Percentiles rank a stretch among this genome's conserved stretches.
Conservation (phyloP, 2,329 filamentous ascomycete species). For the Talaromyces verruculosus region DNA sequence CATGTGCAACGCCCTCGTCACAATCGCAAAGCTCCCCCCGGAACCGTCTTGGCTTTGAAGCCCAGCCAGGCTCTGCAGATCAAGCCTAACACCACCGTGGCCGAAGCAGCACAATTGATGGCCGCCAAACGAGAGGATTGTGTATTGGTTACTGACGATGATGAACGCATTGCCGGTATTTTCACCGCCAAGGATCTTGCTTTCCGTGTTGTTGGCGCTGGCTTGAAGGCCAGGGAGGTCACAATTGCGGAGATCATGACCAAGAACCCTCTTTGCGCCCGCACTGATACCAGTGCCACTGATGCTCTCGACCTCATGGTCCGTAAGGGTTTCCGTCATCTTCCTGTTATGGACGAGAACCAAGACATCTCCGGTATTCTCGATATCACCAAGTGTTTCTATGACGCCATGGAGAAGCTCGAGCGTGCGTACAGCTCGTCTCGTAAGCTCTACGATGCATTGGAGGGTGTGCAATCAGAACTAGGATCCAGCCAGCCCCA, state of each 20-base stretch:
- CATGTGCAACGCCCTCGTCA: conserved; percentile 74
- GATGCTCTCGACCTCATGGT: conserved; percentile 98
- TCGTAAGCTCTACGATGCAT: conserved; percentile 93
- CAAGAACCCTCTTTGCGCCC: conserved; percentile 95
- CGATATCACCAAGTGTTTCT: conserved; percentile 99
- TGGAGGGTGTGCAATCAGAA: conserved; percentile 97
- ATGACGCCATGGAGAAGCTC: conserved; percentile 99
- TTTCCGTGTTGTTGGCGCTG: conserved; percentile 90
- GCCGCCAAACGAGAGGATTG: conserved; percentile 98
- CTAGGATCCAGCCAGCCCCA: conserved; percentile 93
- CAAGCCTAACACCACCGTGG: conserved; percentile 88
- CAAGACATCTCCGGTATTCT: conserved; percentile 97
- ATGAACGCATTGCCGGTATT: conserved; percentile 96
- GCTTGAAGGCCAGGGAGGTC: conserved; percentile 82
- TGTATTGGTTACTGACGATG: conserved; percentile 94
- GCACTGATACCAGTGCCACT: conserved; percentile 96
- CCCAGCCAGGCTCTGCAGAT: conserved; percentile 96
- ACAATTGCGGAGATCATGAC: conserved; percentile 99
- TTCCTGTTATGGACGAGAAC: conserved; percentile 99
- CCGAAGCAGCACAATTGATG: conserved; percentile 97
- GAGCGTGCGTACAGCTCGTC: conserved; percentile 97
- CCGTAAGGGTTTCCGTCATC: conserved; percentile 91
- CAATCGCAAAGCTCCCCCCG: conserved; percentile 89
- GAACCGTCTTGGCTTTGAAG: conserved; percentile 91
- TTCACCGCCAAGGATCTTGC: conserved; percentile 98